Percentiles rank a stretch among this genome's conserved stretches.
Evolutionary conservation across 2,329 filamentous ascomycete species (phyloP).

Genomic region (Gaeumannomyces tritici): DNA sequence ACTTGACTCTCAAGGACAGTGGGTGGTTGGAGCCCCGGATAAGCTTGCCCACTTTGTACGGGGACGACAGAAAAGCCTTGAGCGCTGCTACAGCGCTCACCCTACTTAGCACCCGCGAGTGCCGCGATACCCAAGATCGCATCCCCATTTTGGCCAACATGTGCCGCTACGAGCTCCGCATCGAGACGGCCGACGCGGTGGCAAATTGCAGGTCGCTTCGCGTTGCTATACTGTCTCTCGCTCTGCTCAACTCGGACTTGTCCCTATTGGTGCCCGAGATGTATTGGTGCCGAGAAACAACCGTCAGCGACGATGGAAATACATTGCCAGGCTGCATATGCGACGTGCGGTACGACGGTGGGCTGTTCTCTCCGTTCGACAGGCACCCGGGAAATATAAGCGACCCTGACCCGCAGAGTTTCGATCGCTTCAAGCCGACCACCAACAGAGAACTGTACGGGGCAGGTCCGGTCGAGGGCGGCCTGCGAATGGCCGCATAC

Average conservation of each 20-base stretch:
- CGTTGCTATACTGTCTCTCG: not conserved
- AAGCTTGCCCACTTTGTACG: too few species aligned
- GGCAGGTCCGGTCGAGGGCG: too few species aligned
- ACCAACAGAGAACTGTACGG: fast-evolving
- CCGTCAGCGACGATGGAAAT: too few species aligned
- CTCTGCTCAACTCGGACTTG: not conserved
- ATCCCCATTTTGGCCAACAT: not conserved
- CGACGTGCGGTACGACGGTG: too few species aligned
- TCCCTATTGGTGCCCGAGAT: not conserved
- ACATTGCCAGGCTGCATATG: too few species aligned
- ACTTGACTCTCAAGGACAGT: too few species aligned
- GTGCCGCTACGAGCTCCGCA: not conserved
- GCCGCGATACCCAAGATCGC: not conserved
- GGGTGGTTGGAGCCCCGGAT: too few species aligned
- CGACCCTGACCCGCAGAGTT: not conserved
- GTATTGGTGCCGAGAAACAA: not conserved
- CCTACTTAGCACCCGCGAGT: not conserved
- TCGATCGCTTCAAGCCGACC: not conserved
- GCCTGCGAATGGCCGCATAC: not conserved
- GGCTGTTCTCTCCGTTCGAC: not conserved
- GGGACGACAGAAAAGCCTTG: too few species aligned
- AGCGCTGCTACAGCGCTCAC: not conserved
- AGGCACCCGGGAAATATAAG: not conserved
- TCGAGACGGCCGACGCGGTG: not conserved
- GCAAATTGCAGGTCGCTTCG: not conserved